Evolutionary conservation across 305 asterid species (phyloP).

Genomic region (Withania somnifera): DNA sequence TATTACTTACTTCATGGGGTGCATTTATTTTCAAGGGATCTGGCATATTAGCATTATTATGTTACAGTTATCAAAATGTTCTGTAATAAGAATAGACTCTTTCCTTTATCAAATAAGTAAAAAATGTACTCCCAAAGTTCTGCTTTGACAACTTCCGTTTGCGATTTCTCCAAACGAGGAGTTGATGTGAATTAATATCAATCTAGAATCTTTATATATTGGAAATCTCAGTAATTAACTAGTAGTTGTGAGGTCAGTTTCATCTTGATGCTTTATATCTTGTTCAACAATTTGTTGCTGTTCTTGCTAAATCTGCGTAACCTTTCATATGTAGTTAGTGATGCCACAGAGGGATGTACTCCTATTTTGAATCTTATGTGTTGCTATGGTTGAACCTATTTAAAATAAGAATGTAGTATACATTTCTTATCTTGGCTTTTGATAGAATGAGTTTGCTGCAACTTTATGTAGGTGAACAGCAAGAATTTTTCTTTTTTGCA

Average conservation of each 20-base stretch:
- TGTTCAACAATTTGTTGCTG: neutral
- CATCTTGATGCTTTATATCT: neutral
- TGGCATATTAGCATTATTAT: neutral
- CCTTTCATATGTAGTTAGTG: neutral
- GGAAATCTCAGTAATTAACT: neutral
- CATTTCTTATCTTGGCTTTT: neutral
- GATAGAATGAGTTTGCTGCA: neutral
- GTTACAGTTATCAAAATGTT: neutral
- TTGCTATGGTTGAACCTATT: neutral
- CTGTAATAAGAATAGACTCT: neutral
- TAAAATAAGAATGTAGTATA: neutral
- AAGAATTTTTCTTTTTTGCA: neutral
- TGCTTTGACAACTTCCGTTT: neutral
- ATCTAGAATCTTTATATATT: neutral
- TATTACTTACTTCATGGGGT: neutral
- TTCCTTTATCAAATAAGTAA: neutral
- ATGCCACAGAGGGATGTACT: neutral
- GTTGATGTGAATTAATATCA: neutral
- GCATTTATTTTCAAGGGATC: neutral
- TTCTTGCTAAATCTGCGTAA: neutral
- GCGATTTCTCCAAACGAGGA: neutral
- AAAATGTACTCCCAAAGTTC: neutral
- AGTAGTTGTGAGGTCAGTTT: neutral
- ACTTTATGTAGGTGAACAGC: neutral
- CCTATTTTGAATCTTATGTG: neutral